phyloP scores from a whole-genome alignment of 2,329 filamentous ascomycete genomes.

The Coniosporium tulheliwenetii region DNA sequence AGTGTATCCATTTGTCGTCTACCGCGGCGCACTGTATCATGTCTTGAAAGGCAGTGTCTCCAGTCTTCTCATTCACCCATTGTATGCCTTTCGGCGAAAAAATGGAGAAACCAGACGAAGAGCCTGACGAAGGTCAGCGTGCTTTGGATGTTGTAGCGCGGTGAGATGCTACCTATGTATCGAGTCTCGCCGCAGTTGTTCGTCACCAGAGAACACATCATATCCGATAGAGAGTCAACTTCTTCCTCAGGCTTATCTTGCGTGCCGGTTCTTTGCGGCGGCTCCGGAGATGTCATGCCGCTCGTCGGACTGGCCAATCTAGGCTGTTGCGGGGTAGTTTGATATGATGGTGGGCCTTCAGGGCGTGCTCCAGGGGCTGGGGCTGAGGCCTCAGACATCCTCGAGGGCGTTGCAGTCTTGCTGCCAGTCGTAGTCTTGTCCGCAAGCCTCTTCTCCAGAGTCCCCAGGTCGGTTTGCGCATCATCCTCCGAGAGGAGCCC shows the following conservation, averaged over 20 bases:
- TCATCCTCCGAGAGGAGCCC: constrained; percentile 79
- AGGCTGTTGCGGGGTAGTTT: constrained; percentile 30
- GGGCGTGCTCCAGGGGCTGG: constrained; percentile 5
- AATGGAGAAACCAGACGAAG: constrained; percentile 94
- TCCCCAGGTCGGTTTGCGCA: constrained; percentile 72
- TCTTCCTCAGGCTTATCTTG: constrained; percentile 40
- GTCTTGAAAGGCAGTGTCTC: constrained; percentile 83
- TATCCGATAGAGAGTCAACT: constrained; percentile 80
- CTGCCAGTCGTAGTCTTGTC: constrained; percentile 23
- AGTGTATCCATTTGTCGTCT: constrained; percentile 90
- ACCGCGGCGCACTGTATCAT: constrained; percentile 84
- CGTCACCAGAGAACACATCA: constrained; percentile 97
- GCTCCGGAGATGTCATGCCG: constrained; percentile 34
- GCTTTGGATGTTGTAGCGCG: background rate
- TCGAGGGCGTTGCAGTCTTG: constrained; percentile 18
- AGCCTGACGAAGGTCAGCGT: constrained; percentile 40
- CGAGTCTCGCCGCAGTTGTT: constrained; percentile 89
- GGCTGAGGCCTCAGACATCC: constrained; percentile 14
- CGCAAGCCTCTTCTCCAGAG: constrained; percentile 59
- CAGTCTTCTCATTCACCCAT: constrained; percentile 96
- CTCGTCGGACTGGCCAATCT: constrained; percentile 34
- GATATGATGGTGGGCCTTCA: constrained; percentile 24
- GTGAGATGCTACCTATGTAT: constrained; percentile 59
- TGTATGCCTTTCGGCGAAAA: constrained; percentile 96
- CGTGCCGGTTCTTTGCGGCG: constrained; percentile 1